These are phyloP conservation scores for Penicillium sp. DNA, from an alignment of 2,329 filamentous ascomycete species.

Conservation along the genomic window DNA sequence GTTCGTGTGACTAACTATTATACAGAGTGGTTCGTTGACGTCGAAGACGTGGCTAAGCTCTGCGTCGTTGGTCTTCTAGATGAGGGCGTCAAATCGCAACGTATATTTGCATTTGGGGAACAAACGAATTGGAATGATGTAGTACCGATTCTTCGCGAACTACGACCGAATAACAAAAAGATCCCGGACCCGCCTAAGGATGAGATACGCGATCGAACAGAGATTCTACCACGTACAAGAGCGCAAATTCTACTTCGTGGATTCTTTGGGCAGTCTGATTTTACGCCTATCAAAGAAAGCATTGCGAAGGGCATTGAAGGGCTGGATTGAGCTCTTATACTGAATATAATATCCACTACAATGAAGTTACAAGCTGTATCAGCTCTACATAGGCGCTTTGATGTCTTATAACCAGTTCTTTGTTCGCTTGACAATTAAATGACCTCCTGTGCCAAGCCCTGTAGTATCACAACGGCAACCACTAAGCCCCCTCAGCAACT, in stretches of 20 bases:
- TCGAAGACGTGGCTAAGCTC: conserved; percentile 51
- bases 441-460: neutral
- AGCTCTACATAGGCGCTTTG: neutral
- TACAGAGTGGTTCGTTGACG: conserved; percentile 49
- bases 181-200: conserved; percentile 23
- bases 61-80: conserved; percentile 55
- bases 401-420: conserved; percentile 1
- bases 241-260: conserved; percentile 28
- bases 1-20: neutral
- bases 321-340: neutral
- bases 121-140: conserved; percentile 49
- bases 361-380: neutral
- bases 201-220: conserved; percentile 22
- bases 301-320: conserved; percentile 1
- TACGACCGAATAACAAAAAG: conserved; percentile 42
- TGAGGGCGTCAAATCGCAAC: conserved; percentile 47
- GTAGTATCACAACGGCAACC: neutral
- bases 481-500: neutral
- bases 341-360: no score
- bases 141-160: conserved; percentile 37
- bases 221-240: conserved; percentile 18
- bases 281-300: conserved; percentile 8
- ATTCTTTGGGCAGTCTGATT: conserved; percentile 13
- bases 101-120: conserved; percentile 55
- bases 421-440: neutral